Evolutionary conservation across 495 filamentous ascomycete species (phyloP).

Genomic region (Penicillium robsamsonii): DNA sequence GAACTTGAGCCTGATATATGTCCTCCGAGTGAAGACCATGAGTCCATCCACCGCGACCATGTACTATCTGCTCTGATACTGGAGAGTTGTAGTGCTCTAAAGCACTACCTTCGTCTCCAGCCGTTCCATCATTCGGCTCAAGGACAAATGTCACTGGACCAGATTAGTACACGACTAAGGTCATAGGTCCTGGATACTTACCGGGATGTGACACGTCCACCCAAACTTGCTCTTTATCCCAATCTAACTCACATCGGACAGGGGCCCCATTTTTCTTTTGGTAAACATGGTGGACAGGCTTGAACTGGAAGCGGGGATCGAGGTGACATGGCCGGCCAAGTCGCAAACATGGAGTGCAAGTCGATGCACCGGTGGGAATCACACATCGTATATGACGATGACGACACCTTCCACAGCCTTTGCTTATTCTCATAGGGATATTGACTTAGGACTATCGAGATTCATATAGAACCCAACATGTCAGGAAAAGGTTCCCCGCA

Average conservation of each 20-base stretch:
- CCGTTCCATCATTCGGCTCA: slow-evolving; percentile 23
- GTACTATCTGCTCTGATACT: neutral
- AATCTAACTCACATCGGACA: slow-evolving; percentile 35
- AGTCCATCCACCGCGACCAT: neutral
- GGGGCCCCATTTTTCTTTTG: slow-evolving; percentile 31
- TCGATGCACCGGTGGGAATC: slow-evolving; percentile 28
- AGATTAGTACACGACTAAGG: neutral
- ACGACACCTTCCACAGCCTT: slow-evolving; percentile 42
- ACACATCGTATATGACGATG: slow-evolving; percentile 43
- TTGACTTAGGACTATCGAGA: neutral
- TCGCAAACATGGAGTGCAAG: slow-evolving; percentile 35
- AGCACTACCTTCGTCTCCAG: slow-evolving; percentile 5
- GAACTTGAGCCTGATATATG: neutral
- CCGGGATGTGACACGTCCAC: slow-evolving; percentile 32
- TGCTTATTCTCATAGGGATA: slow-evolving; percentile 37
- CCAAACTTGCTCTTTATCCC: slow-evolving; percentile 37
- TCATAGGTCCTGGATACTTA: slow-evolving; percentile 11
- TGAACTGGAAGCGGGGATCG: slow-evolving; percentile 41
- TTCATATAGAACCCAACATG: neutral
- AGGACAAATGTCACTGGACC: slow-evolving; percentile 34
- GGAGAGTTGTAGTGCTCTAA: neutral
- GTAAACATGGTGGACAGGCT: slow-evolving; percentile 37
- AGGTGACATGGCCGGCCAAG: slow-evolving; percentile 35
- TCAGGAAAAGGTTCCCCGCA: neutral
- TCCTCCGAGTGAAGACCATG: neutral